Evolutionary conservation across 257 asterid species (phyloP), one percentile per base, ranked within the genome.

Genomic region (Solanum etuberosum): DNA sequence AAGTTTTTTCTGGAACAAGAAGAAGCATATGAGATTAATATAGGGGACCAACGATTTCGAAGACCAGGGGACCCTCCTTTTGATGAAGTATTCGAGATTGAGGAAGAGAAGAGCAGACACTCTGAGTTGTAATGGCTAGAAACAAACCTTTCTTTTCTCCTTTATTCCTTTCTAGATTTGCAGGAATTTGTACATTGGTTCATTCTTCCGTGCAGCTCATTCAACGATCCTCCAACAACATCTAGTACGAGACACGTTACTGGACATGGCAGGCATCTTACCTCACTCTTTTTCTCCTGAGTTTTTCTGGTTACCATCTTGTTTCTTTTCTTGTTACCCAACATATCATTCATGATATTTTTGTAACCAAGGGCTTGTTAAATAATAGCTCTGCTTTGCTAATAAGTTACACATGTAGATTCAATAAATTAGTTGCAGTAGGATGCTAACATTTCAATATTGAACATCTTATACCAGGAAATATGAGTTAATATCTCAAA

Each of bases 1-100:
- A 98, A 93, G 34, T 97, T 94, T 91, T 43, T 97, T 72, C 89
- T 97, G 90, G 91, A 91, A 88, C 98, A 95, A 88, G 86, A 93
- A 9, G 99, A 97, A 83, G 98, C 98, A 57, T 97, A 97, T 46
- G 99, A 97, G 93, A 89, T 97, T 21, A 97, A 97, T 89, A 88
- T 97, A 37, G 98, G 98, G 21, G 98, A 95, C 86, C 98, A 94
- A 88, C 88, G 94, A 48, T 93, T 88, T 84, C 90, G 98, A 90
- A 91, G 98, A 86, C 92, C 91, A 0, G 99, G 99, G 23, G 99
- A 97, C 88, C 95, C 97, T 87, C 91, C 98, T 25, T 94, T 94
- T n/a, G 98, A 95, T 27, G 92, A 94, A 87, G 93, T 93, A 68
- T 87, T 94, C 73, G 83, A 89, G 73, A 90, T 85, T 27, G 92